Evolutionary conservation across 176 grass and related monocot species (phyloP).

Genomic region (Avena eriantha): DNA sequence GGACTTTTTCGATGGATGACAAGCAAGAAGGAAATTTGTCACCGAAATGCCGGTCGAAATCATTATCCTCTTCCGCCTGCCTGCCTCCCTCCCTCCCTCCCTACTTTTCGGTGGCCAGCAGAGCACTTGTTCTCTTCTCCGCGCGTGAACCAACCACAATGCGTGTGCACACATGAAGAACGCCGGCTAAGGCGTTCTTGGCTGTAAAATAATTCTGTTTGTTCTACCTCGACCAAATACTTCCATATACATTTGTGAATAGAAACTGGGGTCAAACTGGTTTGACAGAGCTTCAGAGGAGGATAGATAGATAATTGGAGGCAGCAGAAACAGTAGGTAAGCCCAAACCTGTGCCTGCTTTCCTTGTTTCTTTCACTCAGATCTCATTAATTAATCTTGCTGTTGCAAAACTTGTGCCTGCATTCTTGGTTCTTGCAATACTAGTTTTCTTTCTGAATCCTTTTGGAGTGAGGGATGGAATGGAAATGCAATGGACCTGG

Average conservation of each 20-base stretch:
- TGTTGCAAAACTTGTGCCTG: slow-evolving; percentile 47
- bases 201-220: slow-evolving; percentile 5
- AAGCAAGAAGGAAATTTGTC: background rate
- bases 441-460: background rate
- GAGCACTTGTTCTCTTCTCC: background rate
- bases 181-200: slow-evolving; percentile 1
- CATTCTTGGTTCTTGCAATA: slow-evolving; percentile 31
- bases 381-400: background rate
- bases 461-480: background rate
- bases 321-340: slow-evolving; percentile 31
- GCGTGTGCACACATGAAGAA: background rate
- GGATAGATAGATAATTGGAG: background rate
- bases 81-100: too few species aligned
- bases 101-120: slow-evolving; percentile 13
- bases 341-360: background rate
- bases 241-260: background rate
- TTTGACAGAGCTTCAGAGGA: slow-evolving; percentile 10
- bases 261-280: background rate
- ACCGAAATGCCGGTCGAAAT: slow-evolving; percentile 11
- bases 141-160: background rate
- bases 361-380: slow-evolving; percentile 5
- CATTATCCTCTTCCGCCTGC: slow-evolving; percentile 26
- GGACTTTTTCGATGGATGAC: background rate
- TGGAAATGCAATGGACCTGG: slow-evolving; percentile 23
- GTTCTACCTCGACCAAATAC: background rate